phyloP scores from a whole-genome alignment of 2,329 filamentous ascomycete species.

The Balansia obtecta region DNA sequence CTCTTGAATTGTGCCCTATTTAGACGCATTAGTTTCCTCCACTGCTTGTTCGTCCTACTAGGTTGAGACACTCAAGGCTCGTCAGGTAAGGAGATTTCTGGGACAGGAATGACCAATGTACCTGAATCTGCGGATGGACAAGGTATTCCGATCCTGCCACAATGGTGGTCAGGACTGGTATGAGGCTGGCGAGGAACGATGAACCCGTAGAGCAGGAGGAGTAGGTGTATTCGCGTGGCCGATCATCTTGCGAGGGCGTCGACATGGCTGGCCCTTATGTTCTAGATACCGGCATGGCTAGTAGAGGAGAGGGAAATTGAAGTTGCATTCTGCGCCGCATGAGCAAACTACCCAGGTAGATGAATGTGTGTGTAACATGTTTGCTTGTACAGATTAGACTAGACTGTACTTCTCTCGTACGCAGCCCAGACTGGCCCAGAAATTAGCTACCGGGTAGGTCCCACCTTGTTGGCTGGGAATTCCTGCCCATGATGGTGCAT shows the following conservation, averaged over 20 bases:
- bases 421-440: too few species aligned
- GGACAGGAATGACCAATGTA: slow-evolving; percentile 7
- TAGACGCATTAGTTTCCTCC: not conserved
- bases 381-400: too few species aligned
- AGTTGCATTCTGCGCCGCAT: not conserved
- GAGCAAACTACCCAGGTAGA: too few species aligned
- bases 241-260: slow-evolving; percentile 1
- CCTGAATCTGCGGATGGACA: slow-evolving; percentile 26
- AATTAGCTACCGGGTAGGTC: too few species aligned
- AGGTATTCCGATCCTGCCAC: slow-evolving; percentile 26
- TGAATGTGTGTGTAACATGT: too few species aligned
- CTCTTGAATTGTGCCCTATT: slow-evolving; percentile 27
- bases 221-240: not conserved
- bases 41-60: too few species aligned
- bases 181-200: slow-evolving; percentile 4
- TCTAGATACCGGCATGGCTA: too few species aligned
- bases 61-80: not conserved
- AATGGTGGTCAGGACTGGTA: slow-evolving; percentile 23
- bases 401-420: too few species aligned
- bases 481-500: too few species aligned
- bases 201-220: not conserved
- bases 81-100: not conserved
- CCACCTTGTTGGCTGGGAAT: too few species aligned
- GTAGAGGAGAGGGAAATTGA: not conserved
- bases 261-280: too few species aligned